These are phyloP conservation scores for Lodderomyces metapsilosis DNA, from an alignment of 1,139 yeast genomes.

Conservation along the genomic window DNA sequence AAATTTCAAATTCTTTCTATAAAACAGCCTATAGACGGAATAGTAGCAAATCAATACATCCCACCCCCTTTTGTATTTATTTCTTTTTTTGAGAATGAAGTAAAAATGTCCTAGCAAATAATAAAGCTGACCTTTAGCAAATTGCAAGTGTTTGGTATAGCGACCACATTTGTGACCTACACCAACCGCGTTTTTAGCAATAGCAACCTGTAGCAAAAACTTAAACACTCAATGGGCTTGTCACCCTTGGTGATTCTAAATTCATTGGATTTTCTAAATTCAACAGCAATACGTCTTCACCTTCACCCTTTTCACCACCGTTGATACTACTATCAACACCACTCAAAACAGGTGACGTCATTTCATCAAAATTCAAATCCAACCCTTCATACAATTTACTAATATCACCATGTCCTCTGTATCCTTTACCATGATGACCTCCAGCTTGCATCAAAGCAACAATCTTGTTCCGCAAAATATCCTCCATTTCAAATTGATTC, in stretches of 20 bases:
- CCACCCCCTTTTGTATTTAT: too few species aligned
- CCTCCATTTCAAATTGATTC: constrained; percentile 18
- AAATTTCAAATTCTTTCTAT: too few species aligned
- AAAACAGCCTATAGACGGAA: not conserved
- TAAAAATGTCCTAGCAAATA: too few species aligned
- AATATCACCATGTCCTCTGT: constrained; percentile 36
- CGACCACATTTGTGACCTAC: too few species aligned
- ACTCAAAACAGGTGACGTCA: constrained; percentile 17
- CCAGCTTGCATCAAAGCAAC: constrained; percentile 14
- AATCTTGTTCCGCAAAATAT: constrained; percentile 9
- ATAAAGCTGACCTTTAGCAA: too few species aligned
- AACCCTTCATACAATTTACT: constrained; percentile 28
- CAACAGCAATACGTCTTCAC: constrained; percentile 10
- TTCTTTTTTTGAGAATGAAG: too few species aligned
- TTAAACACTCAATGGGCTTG: constrained; percentile 10
- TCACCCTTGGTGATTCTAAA: constrained; percentile 9
- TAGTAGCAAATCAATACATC: too few species aligned
- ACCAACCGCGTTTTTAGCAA: too few species aligned
- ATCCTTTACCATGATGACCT: constrained; percentile 8
- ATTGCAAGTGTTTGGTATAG: too few species aligned
- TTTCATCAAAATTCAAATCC: constrained; percentile 23
- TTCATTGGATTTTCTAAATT: constrained; percentile 12
- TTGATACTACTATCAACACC: constrained; percentile 5
- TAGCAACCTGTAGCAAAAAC: not conserved
- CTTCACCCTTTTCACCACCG: not conserved